Evolutionary conservation across 2,329 filamentous ascomycete genomes (phyloP).

Genomic region (Paecilomyces fulvus): DNA sequence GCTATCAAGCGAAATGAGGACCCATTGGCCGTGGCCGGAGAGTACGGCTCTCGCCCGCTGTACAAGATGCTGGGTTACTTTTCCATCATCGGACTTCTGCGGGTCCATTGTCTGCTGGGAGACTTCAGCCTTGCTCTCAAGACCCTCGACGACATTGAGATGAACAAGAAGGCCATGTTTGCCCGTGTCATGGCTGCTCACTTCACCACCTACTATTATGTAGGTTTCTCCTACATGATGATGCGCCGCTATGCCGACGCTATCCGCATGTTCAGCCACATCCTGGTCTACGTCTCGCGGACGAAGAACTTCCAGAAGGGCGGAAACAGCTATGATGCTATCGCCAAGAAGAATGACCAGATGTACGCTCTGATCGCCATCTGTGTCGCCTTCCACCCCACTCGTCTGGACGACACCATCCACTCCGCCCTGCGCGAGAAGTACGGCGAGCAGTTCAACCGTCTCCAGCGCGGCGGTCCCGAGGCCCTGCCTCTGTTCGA

Average conservation of each 20-base stretch:
- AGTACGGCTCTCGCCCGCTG: slow-evolving; percentile 87
- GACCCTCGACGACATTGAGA: slow-evolving; percentile 97
- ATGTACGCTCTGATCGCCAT: slow-evolving; percentile 99
- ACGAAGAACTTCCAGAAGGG: slow-evolving; percentile 99
- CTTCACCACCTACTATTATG: slow-evolving; percentile 99
- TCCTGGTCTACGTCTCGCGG: slow-evolving; percentile 94
- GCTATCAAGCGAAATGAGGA: slow-evolving; percentile 95
- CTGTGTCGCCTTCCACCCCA: slow-evolving; percentile 96
- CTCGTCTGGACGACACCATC: slow-evolving; percentile 95
- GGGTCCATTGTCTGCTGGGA: slow-evolving; percentile 91
- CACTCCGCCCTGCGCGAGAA: slow-evolving; percentile 97
- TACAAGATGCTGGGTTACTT: slow-evolving; percentile 99
- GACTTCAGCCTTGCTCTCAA: slow-evolving; percentile 98
- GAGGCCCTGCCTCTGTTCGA: slow-evolving; percentile 95
- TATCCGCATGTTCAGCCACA: slow-evolving; percentile 99
- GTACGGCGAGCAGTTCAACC: slow-evolving; percentile 96
- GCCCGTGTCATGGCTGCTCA: slow-evolving; percentile 98
- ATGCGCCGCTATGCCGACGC: slow-evolving; percentile 98
- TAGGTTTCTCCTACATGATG: slow-evolving; percentile 99
- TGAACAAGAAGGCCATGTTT: slow-evolving; percentile 99
- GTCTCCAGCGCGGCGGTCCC: slow-evolving; percentile 90
- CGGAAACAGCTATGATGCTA: slow-evolving; percentile 79
- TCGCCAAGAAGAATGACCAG: slow-evolving; percentile 99
- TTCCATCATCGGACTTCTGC: slow-evolving; percentile 93
- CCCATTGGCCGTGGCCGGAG: slow-evolving; percentile 75